A percentile compares a stretch with the other conserved stretches of the same genome.
Evolutionary conservation across 176 grass and related monocot species (phyloP).

Genomic region (Avena insularis): DNA sequence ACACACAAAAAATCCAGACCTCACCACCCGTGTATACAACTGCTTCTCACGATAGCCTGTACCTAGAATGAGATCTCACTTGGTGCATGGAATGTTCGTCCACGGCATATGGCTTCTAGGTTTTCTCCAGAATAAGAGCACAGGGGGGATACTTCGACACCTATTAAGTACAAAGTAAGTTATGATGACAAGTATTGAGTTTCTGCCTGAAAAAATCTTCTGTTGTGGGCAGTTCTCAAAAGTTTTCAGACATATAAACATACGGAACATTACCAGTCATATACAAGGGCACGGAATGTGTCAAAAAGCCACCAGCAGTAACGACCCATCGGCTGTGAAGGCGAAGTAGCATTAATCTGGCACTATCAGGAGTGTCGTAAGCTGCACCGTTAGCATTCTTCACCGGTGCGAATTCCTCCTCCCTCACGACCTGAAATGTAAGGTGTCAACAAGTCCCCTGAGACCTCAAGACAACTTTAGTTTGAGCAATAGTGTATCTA

Average conservation of each 20-base stretch:
- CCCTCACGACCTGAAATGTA: conserved; percentile 67
- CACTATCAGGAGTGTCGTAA: conserved; percentile 85
- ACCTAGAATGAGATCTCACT: conserved; percentile 60
- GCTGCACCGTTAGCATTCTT: conserved; percentile 91
- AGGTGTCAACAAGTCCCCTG: conserved; percentile 18
- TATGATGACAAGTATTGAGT: conserved; percentile 18
- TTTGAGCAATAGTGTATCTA: conserved; percentile 10
- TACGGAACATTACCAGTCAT: conserved; percentile 69
- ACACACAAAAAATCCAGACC: conserved; percentile 29
- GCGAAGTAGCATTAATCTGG: conserved; percentile 82
- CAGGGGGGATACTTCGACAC: conserved; percentile 86
- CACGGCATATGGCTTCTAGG: conserved; percentile 76
- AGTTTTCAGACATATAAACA: background rate
- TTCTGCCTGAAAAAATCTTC: background rate
- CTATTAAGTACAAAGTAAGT: conserved; percentile 39
- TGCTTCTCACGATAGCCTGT: conserved; percentile 35
- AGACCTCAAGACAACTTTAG: conserved; percentile 18
- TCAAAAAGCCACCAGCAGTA: conserved; percentile 91
- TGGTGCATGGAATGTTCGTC: conserved; percentile 88
- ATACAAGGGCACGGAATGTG: conserved; percentile 83
- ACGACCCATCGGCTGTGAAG: conserved; percentile 96
- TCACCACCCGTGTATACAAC: conserved; percentile 8
- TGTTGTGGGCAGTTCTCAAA: background rate
- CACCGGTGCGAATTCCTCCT: conserved; percentile 97
- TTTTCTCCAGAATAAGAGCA: conserved; percentile 85